Conservation (phyloP, 768 basidiomycete genomes). For the Guyanaporus albipodus region DNA sequence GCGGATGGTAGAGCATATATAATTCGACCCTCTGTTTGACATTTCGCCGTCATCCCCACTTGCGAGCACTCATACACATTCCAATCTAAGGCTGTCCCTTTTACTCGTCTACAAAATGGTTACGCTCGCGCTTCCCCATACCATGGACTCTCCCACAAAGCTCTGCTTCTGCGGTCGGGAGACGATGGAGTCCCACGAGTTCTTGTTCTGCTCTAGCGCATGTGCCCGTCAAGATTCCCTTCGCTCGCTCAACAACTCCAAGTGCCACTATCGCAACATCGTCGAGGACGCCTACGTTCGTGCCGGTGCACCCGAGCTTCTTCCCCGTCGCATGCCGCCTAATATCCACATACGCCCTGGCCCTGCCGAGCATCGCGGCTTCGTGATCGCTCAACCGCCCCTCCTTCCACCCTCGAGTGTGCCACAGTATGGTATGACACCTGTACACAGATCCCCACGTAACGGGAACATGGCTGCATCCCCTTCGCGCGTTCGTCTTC, state of each 20-base stretch:
- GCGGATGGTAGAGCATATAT: conserved; percentile 6
- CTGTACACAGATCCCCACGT: not conserved
- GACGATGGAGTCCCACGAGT: conserved; percentile 25
- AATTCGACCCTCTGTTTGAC: conserved; percentile 1
- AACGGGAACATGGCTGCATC: not conserved
- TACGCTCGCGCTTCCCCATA: conserved; percentile 2
- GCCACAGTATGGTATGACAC: not conserved
- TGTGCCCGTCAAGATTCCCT: conserved; percentile 30
- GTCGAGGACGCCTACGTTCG: conserved; percentile 14
- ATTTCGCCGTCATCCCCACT: not conserved
- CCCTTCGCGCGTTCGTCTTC: too few relatives aligned
- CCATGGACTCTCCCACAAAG: conserved; percentile 10
- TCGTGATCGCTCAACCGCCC: not conserved
- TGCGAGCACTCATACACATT: not conserved
- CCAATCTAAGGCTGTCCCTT: not conserved
- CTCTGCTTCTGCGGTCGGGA: conserved; percentile 25
- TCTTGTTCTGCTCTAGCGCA: conserved; percentile 25
- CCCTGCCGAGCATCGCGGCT: not conserved
- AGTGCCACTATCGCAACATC: conserved; percentile 26
- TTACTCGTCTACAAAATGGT: conserved; percentile 2
- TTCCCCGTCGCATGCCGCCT: conserved; percentile 13
- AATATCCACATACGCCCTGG: not conserved
- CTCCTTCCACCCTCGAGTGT: not conserved
- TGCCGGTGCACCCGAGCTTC: not conserved
- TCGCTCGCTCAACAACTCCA: conserved; percentile 17